Evolutionary conservation across 805 yeast genomes (phyloP).

Genomic region (Candida fluviatilis): DNA sequence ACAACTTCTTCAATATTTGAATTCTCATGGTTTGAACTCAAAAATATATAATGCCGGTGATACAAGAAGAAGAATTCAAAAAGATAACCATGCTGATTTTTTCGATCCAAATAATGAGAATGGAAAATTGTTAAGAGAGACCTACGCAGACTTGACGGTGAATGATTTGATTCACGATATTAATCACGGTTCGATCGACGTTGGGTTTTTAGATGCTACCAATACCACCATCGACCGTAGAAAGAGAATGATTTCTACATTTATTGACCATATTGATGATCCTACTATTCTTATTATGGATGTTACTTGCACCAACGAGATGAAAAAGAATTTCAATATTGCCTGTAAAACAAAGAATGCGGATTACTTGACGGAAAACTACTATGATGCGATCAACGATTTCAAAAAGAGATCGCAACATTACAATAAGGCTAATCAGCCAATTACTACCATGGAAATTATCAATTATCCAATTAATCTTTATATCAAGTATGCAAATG

Average conservation of each 20-base stretch:
- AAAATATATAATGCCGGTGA: slow-evolving; percentile 50
- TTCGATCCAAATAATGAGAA: slow-evolving; percentile 33
- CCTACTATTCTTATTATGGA: slow-evolving; percentile 52
- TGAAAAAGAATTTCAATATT: slow-evolving; percentile 55
- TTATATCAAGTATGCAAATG: slow-evolving; percentile 23
- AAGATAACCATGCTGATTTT: slow-evolving; percentile 27
- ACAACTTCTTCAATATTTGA: slow-evolving; percentile 27
- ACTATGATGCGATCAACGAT: slow-evolving; percentile 52
- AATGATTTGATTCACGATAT: slow-evolving; percentile 29
- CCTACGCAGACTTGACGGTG: slow-evolving; percentile 31
- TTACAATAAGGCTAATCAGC: slow-evolving; percentile 40
- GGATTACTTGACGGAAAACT: slow-evolving; percentile 54
- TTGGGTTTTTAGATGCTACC: slow-evolving; percentile 42
- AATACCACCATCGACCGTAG: slow-evolving; percentile 36
- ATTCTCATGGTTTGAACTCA: slow-evolving; percentile 18
- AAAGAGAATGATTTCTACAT: slow-evolving; percentile 21
- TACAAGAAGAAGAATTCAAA: slow-evolving; percentile 35
- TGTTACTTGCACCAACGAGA: slow-evolving; percentile 51
- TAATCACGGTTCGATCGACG: slow-evolving; percentile 19
- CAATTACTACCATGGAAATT: slow-evolving; percentile 23
- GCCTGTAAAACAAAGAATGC: slow-evolving; percentile 59
- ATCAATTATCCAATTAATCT: slow-evolving; percentile 12
- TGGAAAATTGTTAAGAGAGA: slow-evolving; percentile 30
- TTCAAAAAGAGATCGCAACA: slow-evolving; percentile 53
- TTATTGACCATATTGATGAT: slow-evolving; percentile 10